Base-by-base conservation (phyloP, 169 alveolate species). In the Cryptosporidium andersoni region DNA sequence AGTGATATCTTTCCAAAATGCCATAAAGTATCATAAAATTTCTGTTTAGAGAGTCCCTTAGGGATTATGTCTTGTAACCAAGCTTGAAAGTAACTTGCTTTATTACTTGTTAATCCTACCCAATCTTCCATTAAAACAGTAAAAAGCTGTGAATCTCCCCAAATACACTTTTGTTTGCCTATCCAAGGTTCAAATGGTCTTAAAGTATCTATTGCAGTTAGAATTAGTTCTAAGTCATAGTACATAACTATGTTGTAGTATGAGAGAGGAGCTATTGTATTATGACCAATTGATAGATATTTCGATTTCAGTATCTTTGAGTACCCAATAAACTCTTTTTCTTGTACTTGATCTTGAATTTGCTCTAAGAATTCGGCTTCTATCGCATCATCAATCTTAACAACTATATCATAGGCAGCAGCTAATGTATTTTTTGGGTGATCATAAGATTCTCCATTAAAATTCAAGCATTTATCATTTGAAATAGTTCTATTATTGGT, bases 101-200 rank as follows among this genome's bases (percentile, higher is more conserved):
- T 74, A 39, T 74, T 68, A 58, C 60, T 58, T 25, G 55, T 74
- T 11, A 74, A 43, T 16, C 85, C 85, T 45, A 60, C 9, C 85
- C 85, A 74, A 74, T 68, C 45, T 60, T 74, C 85, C 49, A 74
- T 43, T 34, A 74, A 36, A 8, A 58, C 12, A 14, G 49, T 74
- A 55, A 74, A 74, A 42, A 74, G 48, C n/a, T 74, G 85, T 5
- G 85, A 74, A 51, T 74, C 85, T 6, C 85, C 85, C 85, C 85
- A 74, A 45, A 74, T 68, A 14, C 55, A 43, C 7, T 48, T 74
- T 6, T 66, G 66, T 12, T 47, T 43, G 25, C 67, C 85, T 25
- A 74, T 47, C n/a, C 16, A 34, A 9, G 5, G 25, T 36, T 74
- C 68, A 55, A 47, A 74, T 11, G 85, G 85, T 64, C 48, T 74